phyloP scores from a whole-genome alignment of 345 rosid species.

The Dimocarpus longan region DNA sequence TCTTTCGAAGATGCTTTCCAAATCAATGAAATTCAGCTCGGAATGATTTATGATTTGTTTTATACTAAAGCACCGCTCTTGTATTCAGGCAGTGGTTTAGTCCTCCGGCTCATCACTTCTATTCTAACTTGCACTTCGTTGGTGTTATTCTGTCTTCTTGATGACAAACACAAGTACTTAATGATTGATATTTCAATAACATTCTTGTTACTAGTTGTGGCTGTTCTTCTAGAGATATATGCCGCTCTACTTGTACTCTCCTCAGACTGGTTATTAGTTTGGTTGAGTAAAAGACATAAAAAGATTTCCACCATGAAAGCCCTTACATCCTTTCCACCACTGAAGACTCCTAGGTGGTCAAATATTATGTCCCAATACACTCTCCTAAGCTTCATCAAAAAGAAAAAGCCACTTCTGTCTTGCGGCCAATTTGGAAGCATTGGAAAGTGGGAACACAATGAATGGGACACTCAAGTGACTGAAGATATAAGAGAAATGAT shows the following conservation, averaged over 20 bases:
- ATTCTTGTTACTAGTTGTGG: not conserved
- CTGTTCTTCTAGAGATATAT: not conserved
- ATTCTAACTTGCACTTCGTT: not conserved
- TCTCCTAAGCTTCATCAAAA: no score
- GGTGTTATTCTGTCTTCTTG: not conserved
- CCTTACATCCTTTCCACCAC: no score
- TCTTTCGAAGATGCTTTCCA: not conserved
- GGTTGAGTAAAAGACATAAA: no score
- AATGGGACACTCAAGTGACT: not conserved
- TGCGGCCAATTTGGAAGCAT: no score
- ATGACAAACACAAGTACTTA: not conserved
- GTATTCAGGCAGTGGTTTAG: not conserved
- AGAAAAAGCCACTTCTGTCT: no score
- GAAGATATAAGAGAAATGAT: not conserved
- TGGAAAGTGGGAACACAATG: no score
- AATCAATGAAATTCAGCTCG: constrained; percentile 23
- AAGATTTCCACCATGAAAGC: no score
- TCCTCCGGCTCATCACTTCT: not conserved
- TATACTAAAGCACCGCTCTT: constrained; percentile 21
- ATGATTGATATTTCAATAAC: not conserved
- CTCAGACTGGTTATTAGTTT: not conserved
- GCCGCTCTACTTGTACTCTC: not conserved
- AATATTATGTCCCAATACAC: no score
- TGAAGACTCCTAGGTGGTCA: no score
- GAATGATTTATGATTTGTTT: constrained; percentile 25